Evolutionary conservation across 1,139 yeast genomes (phyloP), one percentile per base, ranked within the genome.

Genomic region (Candida sp.): DNA sequence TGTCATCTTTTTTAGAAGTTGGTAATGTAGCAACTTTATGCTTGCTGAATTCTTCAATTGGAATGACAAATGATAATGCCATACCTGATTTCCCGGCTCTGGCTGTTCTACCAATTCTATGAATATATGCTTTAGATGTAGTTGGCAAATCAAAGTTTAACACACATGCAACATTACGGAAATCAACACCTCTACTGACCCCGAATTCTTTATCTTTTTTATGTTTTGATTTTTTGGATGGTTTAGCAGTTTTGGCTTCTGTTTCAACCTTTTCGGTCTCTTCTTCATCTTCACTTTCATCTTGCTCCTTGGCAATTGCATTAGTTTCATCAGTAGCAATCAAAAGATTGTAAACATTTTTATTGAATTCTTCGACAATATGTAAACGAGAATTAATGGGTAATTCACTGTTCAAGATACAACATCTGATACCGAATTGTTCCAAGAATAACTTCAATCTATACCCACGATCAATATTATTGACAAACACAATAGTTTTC

Each of bases 21-120:
- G 77, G 63, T 49, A 88, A 73, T 42, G 81, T 73, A 1, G 98
- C 91, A 33, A 85, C 80, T 60, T 84, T 89, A 67, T 93, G 97
- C 58, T 88, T 89, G 32, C 97, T 97, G 66, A 85, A 85, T 57
- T 88, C 91, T 47, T 83, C 86, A 35, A 71, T 68, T 15, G 96
- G 90, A 25, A 93, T 88, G 12, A 93, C 95, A 68, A 93, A 93
- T 25, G 98, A 90, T 47, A 95, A 76, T 0, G 98, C 87, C 81
- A 90, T 91, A 46, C 99, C 99, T 1, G 95, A 76, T 61, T 89
- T 89, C 41, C 97, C 96, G 5, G 97, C 99, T 65, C 99, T 82
- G 4, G 99, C 99, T 2, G 99, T 93, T 72, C 99, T 83, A 42
- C 99, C 99, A 39, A 95, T 80, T 61, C 99, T 81, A 64, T 95